These are phyloP conservation scores for Magnusiomyces sp. DNA, from an alignment of 1,139 yeast species.

Conservation along the genomic window DNA sequence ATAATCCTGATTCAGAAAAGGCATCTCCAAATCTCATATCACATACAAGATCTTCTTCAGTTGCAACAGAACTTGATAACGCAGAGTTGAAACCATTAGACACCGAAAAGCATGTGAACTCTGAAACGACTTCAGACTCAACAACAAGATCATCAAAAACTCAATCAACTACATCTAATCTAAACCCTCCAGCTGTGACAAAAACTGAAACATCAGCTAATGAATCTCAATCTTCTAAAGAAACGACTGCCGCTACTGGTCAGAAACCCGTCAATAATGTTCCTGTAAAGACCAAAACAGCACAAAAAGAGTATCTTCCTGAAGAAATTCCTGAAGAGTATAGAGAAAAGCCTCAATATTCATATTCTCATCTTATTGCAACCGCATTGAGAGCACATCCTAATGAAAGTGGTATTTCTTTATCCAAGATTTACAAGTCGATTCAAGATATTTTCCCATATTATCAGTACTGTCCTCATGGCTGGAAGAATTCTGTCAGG, in stretches of 20 bases:
- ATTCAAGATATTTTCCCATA: conserved; percentile 85
- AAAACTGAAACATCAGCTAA: conserved; percentile 6
- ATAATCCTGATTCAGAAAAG: conserved; percentile 1
- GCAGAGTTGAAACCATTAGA: no score
- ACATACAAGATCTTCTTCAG: not conserved
- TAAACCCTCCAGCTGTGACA: conserved; percentile 5
- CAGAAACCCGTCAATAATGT: conserved; percentile 4
- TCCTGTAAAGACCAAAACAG: not conserved
- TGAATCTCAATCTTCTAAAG: conserved; percentile 6
- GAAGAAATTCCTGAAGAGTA: conserved; percentile 79
- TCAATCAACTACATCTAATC: conserved; percentile 2
- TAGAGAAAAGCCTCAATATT: conserved; percentile 71
- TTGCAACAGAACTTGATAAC: conserved; percentile 1
- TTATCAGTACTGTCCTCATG: conserved; percentile 87
- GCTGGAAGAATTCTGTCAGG: conserved; percentile 93
- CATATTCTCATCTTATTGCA: conserved; percentile 73
- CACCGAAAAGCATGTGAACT: no score
- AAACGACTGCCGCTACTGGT: not conserved
- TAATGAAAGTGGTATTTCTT: conserved; percentile 63
- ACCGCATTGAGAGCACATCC: conserved; percentile 63
- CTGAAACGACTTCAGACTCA: no score
- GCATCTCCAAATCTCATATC: not conserved
- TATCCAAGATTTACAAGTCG: conserved; percentile 78
- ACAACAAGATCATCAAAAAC: not conserved
- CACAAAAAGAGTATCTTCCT: conserved; percentile 29